A percentile compares a stretch with the other conserved stretches of the same genome.
Evolutionary conservation across 352 stramenopile genomes (phyloP).

Genomic region (Pythium rhizo-oryzae): DNA sequence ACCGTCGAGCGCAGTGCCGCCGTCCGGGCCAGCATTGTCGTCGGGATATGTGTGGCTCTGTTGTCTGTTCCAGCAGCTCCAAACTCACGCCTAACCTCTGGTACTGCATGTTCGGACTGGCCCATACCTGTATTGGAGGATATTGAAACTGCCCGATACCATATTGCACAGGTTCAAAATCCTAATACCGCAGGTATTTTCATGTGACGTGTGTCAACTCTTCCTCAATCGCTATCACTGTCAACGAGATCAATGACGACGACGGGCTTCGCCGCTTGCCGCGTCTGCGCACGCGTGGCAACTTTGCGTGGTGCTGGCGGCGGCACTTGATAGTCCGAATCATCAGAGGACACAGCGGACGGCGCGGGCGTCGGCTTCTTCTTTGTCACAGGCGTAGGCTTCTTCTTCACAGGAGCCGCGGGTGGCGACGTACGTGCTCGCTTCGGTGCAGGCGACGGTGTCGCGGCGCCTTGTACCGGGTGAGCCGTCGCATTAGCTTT

Average conservation of each 20-base stretch:
- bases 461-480: too few species aligned
- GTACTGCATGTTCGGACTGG: not conserved
- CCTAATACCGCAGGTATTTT: not conserved
- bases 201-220: slow-evolving; percentile 12
- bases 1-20: not conserved
- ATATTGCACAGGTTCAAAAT: not conserved
- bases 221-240: slow-evolving; percentile 5
- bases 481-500: not conserved
- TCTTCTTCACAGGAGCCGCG: not conserved
- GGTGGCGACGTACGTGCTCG: not conserved
- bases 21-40: not conserved
- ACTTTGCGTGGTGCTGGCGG: not conserved
- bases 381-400: not conserved
- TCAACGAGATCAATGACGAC: slow-evolving; percentile 12
- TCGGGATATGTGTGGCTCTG: not conserved
- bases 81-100: not conserved
- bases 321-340: not conserved
- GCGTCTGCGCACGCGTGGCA: slow-evolving; percentile 2
- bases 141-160: not conserved
- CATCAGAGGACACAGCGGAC: not conserved
- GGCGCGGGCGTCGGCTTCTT: not conserved
- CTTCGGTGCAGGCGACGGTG: not conserved
- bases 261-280: not conserved
- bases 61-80: not conserved
- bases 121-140: not conserved